Base-by-base conservation (phyloP, 2,329 filamentous ascomycete species). In the Stylonectria norvegica region DNA sequence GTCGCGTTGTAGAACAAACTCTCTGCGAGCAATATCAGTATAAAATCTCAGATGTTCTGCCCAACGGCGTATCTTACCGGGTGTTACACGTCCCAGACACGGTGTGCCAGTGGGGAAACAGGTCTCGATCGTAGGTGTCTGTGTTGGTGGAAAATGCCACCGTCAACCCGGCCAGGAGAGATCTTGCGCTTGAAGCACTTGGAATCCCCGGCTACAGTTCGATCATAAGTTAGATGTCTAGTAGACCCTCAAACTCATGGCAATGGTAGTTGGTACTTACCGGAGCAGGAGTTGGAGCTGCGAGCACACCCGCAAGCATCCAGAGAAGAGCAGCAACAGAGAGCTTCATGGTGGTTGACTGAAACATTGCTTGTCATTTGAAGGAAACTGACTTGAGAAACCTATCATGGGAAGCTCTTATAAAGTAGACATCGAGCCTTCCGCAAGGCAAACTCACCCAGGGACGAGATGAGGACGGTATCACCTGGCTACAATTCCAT, bases 1-100 rank as follows among this genome's bases (percentile, higher is more conserved):
- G 59, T 93, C 86, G 27, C 87, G 83, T 64, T 81, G 75, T 18
- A 91, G 73, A 23, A 91, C 85, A 2, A 71, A 77, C 58, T 90
- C 86, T 38, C 67, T 73, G 39, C 29, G 48, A 27, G 20, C 47
- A 36, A 7, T 19, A 43, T 55, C 22, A 55, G 50, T 7, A 40
- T 20, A 20, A 14, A n/a, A 31, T 32, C 2, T 14, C 20, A n/a
- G 18, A 7, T 11, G 8, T 20, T 16, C 17, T 27, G 7, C n/a
- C 14, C 2, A 15, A 8, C 15, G 17, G 22, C 3, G n/a, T 20
- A 5, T 43, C 57, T 20, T 61, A 72, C 71, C 76, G 71, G 15
- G 85, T 85, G 66, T 89, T 82, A 74, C 87, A 93, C 5, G 66
- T 64, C 7, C 83, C 84, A 11, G 64, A 67, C 53, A 81, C 74